Conservation (phyloP, 257 asterid genomes). For the Salvia miltiorrhiza region DNA sequence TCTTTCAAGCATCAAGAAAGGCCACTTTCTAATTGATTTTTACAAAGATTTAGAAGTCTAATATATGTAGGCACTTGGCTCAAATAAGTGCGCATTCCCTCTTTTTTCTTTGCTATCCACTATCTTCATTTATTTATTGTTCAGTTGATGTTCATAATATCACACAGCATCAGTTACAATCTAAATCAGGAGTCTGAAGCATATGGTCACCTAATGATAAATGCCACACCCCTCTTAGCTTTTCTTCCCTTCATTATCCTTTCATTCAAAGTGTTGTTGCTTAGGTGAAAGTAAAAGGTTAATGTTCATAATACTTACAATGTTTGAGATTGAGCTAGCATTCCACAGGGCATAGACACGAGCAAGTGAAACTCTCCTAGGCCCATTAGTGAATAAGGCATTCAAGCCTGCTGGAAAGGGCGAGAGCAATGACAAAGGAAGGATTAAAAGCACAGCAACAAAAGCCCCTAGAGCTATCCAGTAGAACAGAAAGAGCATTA, state of each 20-base stretch:
- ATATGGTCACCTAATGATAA: neutral
- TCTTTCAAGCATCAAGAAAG: neutral
- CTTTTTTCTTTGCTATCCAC: neutral
- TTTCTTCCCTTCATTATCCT: neutral
- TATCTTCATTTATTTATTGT: neutral
- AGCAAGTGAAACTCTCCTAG: conserved; percentile 84
- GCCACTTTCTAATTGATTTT: neutral
- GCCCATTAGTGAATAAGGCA: conserved; percentile 86
- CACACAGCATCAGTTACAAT: neutral
- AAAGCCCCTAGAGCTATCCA: conserved; percentile 93
- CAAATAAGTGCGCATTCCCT: neutral
- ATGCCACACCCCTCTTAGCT: neutral
- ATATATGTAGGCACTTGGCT: neutral
- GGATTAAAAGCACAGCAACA: conserved; percentile 86
- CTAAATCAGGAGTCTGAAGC: neutral
- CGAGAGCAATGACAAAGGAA: conserved; percentile 90
- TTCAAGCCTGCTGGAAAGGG: conserved; percentile 96
- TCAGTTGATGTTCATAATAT: neutral
- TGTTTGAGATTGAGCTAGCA: conserved; percentile 75
- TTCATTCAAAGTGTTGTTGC: neutral
- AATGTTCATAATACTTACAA: conserved; percentile 46
- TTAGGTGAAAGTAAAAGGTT: neutral
- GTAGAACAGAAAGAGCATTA: conserved; percentile 73
- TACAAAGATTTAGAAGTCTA: neutral
- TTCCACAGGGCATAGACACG: conserved; percentile 93